A percentile compares a stretch with the other conserved stretches of the same genome.
These are phyloP conservation scores for Fusarium pseudoanthophilum DNA, from an alignment of 2,329 filamentous ascomycete species.

Conservation along the genomic window DNA sequence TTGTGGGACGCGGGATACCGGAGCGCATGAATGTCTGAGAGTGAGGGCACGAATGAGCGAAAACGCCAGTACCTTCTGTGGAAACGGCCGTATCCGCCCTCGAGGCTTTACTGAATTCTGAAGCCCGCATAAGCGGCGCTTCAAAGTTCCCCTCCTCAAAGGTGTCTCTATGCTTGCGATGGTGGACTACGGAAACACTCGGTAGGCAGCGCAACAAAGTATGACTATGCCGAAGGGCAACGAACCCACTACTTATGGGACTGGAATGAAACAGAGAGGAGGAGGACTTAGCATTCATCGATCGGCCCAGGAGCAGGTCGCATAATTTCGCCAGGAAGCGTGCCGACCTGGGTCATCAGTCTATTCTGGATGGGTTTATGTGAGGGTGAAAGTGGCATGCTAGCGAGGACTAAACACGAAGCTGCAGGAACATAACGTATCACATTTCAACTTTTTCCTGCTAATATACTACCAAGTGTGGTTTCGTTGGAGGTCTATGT, in stretches of 20 bases:
- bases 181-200: constrained; percentile 29
- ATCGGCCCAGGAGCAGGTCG: constrained; percentile 28
- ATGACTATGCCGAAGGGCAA: constrained; percentile 20
- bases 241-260: not conserved
- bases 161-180: constrained; percentile 20
- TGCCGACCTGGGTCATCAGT: constrained; percentile 22
- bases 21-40: constrained; percentile 30
- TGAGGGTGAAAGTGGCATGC: constrained; percentile 19
- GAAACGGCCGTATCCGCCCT: constrained; percentile 37
- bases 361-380: constrained; percentile 12
- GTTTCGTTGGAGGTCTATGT: constrained; percentile 17
- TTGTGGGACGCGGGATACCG: constrained; percentile 28
- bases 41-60: constrained; percentile 41
- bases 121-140: constrained; percentile 48
- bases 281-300: constrained; percentile 33
- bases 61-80: constrained; percentile 28
- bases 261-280: constrained; percentile 27
- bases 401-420: constrained; percentile 10
- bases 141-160: constrained; percentile 15
- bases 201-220: constrained; percentile 12
- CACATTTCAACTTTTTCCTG: constrained; percentile 34
- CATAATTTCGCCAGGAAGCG: constrained; percentile 25
- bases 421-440: constrained; percentile 38
- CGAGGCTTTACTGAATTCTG: constrained; percentile 38
- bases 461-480: constrained; percentile 8